Conservation (phyloP, 2,329 filamentous ascomycete genomes). For the Tolypocladium pustulatum region DNA sequence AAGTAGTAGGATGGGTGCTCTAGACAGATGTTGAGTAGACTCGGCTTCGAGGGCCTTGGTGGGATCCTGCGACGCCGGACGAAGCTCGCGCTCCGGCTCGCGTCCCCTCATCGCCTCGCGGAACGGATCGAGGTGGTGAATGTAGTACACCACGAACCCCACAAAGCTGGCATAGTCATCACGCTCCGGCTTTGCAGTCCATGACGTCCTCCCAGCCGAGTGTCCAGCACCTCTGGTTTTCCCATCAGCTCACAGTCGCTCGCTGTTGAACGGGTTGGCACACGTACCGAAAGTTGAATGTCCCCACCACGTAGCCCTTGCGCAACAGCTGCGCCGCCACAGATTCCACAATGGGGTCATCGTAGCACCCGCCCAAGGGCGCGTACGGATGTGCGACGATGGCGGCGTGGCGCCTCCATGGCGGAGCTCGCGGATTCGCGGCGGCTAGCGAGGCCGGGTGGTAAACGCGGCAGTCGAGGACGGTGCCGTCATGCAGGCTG, state of each 20-base stretch:
- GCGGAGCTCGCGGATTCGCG: slow-evolving; percentile 16
- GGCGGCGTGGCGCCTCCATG: slow-evolving; percentile 40
- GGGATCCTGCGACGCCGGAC: background rate
- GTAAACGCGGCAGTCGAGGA: slow-evolving; percentile 75
- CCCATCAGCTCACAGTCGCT: slow-evolving; percentile 4
- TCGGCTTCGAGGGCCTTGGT: background rate
- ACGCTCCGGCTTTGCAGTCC: slow-evolving; percentile 73
- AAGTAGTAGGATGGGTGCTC: slow-evolving; percentile 40
- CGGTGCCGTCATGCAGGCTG: slow-evolving; percentile 67
- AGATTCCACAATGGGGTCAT: slow-evolving; percentile 69
- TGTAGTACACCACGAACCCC: slow-evolving; percentile 69
- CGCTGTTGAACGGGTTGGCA: background rate
- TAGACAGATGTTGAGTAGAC: background rate
- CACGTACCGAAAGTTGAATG: slow-evolving; percentile 80
- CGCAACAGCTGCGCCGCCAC: slow-evolving; percentile 55
- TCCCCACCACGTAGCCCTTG: slow-evolving; percentile 65
- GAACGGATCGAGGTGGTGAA: slow-evolving; percentile 45
- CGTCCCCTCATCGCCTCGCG: slow-evolving; percentile 4
- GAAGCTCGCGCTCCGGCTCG: background rate
- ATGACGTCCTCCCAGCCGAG: slow-evolving; percentile 72
- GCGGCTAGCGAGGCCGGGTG: slow-evolving; percentile 45
- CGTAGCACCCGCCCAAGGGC: slow-evolving; percentile 72
- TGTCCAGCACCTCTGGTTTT: slow-evolving; percentile 58
- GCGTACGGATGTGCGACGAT: slow-evolving; percentile 88
- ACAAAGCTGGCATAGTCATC: slow-evolving; percentile 74